phyloP scores from a whole-genome alignment of 2,329 filamentous ascomycete species.

The Diaporthe sp. region DNA sequence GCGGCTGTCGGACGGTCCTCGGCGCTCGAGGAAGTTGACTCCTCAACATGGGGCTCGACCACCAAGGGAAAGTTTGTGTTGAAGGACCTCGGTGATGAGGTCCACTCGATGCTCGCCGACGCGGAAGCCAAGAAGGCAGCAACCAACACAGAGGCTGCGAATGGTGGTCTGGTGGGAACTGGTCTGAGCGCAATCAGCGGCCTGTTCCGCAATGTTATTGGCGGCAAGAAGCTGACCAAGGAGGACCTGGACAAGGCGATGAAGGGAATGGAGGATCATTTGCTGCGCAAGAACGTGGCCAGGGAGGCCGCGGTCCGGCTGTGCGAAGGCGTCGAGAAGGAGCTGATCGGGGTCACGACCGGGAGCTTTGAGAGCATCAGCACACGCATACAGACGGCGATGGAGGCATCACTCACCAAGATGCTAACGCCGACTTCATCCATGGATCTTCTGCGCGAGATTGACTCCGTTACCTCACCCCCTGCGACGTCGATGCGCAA shows the following conservation, averaged over 20 bases:
- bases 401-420: conserved; percentile 92
- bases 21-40: conserved; percentile 79
- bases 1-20: conserved; percentile 65
- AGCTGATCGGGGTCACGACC: conserved; percentile 91
- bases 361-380: conserved; percentile 91
- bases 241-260: conserved; percentile 92
- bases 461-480: conserved; percentile 81
- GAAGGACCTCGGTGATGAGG: conserved; percentile 93
- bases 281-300: conserved; percentile 95
- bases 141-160: conserved; percentile 57
- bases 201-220: conserved; percentile 93
- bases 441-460: conserved; percentile 93
- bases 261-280: conserved; percentile 95
- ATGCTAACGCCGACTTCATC: conserved; percentile 97
- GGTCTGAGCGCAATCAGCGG: conserved; percentile 86
- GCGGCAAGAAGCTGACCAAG: conserved; percentile 91
- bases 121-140: conserved; percentile 75
- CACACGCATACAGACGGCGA: conserved; percentile 83
- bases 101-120: conserved; percentile 86
- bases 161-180: conserved; percentile 78
- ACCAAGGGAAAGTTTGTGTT: conserved; percentile 95
- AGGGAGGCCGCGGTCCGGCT: conserved; percentile 92
- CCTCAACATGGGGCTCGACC: conserved; percentile 85
- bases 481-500: conserved; percentile 72
- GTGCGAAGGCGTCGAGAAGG: conserved; percentile 91